Evolutionary conservation across 257 asterid species (phyloP), one percentile per base, ranked within the genome.

Genomic region (Vinca minor): DNA sequence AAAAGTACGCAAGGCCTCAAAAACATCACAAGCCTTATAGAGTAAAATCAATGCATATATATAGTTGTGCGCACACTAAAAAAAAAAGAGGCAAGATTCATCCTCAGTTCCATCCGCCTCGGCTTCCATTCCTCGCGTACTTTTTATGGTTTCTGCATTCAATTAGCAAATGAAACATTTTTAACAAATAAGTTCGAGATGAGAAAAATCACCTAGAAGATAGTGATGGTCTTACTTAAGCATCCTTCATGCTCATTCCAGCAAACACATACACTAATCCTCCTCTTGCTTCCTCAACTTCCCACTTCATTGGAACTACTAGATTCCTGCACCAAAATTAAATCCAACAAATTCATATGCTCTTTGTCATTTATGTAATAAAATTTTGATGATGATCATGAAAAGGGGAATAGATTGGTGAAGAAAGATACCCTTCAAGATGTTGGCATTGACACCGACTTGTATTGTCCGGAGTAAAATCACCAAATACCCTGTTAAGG

Each of bases 291-390:
- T 62, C 31, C 28, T 66, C 76, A 41, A 18, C 18, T 15, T 65
- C 56, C 78, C 82, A 69, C 18, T 63, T 44, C 38, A 45, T 59
- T 28, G 82, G 82, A 39, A 73, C 50, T 39, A 49, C 68, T 44
- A 70, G 42, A 39, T 70, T 45, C 29, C 76, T 73, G 70, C 66
- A 62, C 52, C 56, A 69, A 54, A 69, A n/a, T n/a, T 34, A 23
- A 25, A 36, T n/a, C n/a, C n/a, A n/a, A n/a, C n/a, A n/a, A n/a
- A n/a, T n/a, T n/a, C n/a, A n/a, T n/a, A n/a, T n/a, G n/a, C n/a
- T n/a, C n/a, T n/a, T n/a, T n/a, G n/a, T n/a, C n/a, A n/a, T n/a
- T n/a, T n/a, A n/a, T n/a, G n/a, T n/a, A n/a, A n/a, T n/a, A n/a
- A n/a, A n/a, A n/a, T n/a, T n/a, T n/a, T n/a, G n/a, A n/a, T n/a